Conservation (phyloP, 805 yeast genomes). For the Zygotorulaspora danielsina region DNA sequence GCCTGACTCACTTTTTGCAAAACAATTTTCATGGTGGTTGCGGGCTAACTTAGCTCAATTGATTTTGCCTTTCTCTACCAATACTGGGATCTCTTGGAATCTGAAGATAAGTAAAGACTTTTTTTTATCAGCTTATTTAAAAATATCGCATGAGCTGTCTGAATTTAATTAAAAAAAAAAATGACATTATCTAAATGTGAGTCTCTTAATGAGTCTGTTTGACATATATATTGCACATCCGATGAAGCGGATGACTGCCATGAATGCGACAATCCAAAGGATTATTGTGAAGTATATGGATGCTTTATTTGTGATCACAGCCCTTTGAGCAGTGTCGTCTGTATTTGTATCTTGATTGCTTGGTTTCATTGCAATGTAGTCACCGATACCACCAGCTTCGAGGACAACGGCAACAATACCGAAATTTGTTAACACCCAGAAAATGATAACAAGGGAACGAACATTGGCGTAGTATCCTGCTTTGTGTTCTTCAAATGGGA, state of each 20-base stretch:
- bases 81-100: too few relatives aligned
- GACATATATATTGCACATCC: conserved; percentile 66
- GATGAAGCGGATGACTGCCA: conserved; percentile 76
- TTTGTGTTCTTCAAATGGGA: conserved; percentile 49
- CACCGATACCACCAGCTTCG: conserved; percentile 73
- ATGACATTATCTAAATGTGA: conserved; percentile 9
- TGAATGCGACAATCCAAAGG: conserved; percentile 87
- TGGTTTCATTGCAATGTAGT: conserved; percentile 31
- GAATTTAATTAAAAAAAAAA: too few relatives aligned
- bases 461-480: conserved; percentile 86
- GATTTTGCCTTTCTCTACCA: too few relatives aligned
- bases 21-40: conserved; percentile 68
- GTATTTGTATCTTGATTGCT: conserved; percentile 15
- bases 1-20: conserved; percentile 87
- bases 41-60: background rate
- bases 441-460: conserved; percentile 80
- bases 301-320: conserved; percentile 42
- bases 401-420: conserved; percentile 77
- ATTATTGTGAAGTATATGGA: conserved; percentile 74
- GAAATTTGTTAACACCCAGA: conserved; percentile 87
- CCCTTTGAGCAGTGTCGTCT: conserved; percentile 13
- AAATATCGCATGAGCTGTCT: too few relatives aligned
- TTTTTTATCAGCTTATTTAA: too few relatives aligned
- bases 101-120: too few relatives aligned
- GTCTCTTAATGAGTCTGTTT: conserved; percentile 30